Evolutionary conservation across 495 filamentous ascomycete genomes (phyloP), one percentile per base, ranked within the genome.

Genomic region (Penicillium tannophilum): DNA sequence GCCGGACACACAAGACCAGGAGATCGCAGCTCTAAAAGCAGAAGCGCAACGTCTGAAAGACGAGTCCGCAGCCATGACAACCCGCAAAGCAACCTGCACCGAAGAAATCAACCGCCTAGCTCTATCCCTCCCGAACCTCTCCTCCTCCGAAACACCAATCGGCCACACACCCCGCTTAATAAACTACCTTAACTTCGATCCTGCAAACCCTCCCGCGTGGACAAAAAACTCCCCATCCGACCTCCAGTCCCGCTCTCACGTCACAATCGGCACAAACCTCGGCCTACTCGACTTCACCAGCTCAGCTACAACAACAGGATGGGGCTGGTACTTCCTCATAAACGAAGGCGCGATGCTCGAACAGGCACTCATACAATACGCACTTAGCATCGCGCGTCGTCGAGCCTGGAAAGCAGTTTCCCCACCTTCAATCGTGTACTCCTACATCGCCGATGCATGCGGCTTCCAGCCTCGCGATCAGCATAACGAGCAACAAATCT

Each of bases 271-370:
- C 24, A 78, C 83, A 2, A 83, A 89, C 61, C 82, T 98, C 0
- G 82, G 86, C 20, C 77, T 98, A 2, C 76, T 98, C 48, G 95
- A 98, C 74, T 97, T 98, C 66, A 79, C 86, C 11, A 84, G 79
- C 52, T 91, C 92, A 3, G 87, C 85, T 19, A 87, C 83, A 9
- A 86, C 90, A 19, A 90, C 86, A 35, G 94, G 94, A 16, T 98
- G 93, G 93, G 94, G 94, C 0, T 98, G 92, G 91, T 98, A 98
- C 74, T 97, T 89, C 71, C 85, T 98, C 0, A 80, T 87, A 33
- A 90, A 95, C 72, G 93, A 95, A 60, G 92, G 86, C 8, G 93
- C 92, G 0, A 82, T 94, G 71, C 82, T 98, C 2, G 94, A 98
- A 70, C 93, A 97, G 68, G 94, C 94, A 0, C 82, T 98, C 0